Percentiles rank a stretch among this genome's conserved stretches.
These are phyloP conservation scores for Candida fluviatilis DNA, from an alignment of 805 yeast genomes.

Conservation along the genomic window DNA sequence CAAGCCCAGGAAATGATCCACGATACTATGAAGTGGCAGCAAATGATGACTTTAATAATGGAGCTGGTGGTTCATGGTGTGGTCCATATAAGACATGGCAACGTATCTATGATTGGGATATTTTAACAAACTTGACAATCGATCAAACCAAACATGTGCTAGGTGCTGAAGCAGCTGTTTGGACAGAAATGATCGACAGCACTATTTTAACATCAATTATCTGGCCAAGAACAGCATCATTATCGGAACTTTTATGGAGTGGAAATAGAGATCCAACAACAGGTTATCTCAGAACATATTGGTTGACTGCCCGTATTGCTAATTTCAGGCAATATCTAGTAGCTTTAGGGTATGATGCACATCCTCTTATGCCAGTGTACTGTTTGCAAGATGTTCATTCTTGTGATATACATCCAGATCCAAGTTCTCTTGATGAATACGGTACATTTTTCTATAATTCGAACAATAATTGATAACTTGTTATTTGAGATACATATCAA, in stretches of 20 bases:
- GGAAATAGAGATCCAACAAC: constrained; percentile 28
- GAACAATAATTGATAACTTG: no score
- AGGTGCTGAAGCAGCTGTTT: constrained; percentile 38
- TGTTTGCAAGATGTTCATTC: constrained; percentile 35
- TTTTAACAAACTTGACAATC: constrained; percentile 25
- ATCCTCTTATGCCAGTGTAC: constrained; percentile 34
- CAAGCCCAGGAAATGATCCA: constrained; percentile 32
- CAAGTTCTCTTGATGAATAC: constrained; percentile 7
- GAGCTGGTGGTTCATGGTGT: constrained; percentile 37
- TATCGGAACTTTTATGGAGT: constrained; percentile 39
- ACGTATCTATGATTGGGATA: constrained; percentile 33
- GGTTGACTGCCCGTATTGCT: constrained; percentile 30
- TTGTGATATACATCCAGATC: constrained; percentile 24
- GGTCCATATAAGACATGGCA: constrained; percentile 44
- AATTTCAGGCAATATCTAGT: constrained; percentile 38
- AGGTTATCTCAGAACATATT: constrained; percentile 24
- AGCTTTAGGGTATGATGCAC: constrained; percentile 27
- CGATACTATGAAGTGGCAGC: constrained; percentile 22
- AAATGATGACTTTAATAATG: constrained; percentile 22
- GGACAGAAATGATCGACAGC: constrained; percentile 37
- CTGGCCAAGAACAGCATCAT: constrained; percentile 42
- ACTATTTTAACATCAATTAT: constrained; percentile 23
- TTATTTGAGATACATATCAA: no score
- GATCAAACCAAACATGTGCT: constrained; percentile 25
- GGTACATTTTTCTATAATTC: constrained; percentile 1